Evolutionary conservation across 2,329 filamentous ascomycete genomes (phyloP), one percentile per base, ranked within the genome.

Genomic region (Anisogramma anomala): DNA sequence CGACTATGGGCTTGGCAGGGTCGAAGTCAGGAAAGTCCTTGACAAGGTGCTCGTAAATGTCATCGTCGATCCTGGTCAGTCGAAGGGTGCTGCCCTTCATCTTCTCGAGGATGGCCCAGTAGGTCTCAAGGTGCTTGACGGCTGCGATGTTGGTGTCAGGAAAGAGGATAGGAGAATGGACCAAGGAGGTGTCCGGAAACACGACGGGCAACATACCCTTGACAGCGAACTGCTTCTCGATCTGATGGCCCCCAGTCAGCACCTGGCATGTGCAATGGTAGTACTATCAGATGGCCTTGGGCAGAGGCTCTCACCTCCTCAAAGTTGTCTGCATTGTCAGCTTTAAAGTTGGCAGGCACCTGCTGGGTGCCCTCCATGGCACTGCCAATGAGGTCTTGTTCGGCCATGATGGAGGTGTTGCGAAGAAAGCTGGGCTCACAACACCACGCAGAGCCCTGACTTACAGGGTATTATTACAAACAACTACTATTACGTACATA

Each of bases 201-300:
- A 23, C 3, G 19, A 5, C 15, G 5, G 11, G 4, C 14, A 11
- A 45, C 57, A 33, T 55, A 86, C 84, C 83, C 71, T 96, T 96
- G 55, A 98, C 91, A 22, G 91, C 91, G 57, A 98, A 98, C 64
- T 96, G 91, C 73, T 95, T 94, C 74, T 98, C 91, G 60, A 98
- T 95, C 84, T 94, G 51, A 23, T 19, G 27, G 17, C 6, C 10
- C 5, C 33, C 10, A 4, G 39, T 47, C 36, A 47, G 36, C 36
- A 10, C 3, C 13, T 33, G 19, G 10, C 25, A 13, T 8, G 9
- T 13, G 4, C 11, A 33, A 23, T 13, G 7, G 31, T 9, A 20
- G 15, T 17, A 14, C 41, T 14, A 38, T 39, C n/a, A 33, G 11
- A 22, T 18, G 23, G 3, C 9, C 9, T 26, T 15, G 14, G 39